A percentile compares a stretch with the other conserved stretches of the same genome.
Conservation (phyloP, 192 early-diverging fungal genomes). For the Backusella sp. region DNA sequence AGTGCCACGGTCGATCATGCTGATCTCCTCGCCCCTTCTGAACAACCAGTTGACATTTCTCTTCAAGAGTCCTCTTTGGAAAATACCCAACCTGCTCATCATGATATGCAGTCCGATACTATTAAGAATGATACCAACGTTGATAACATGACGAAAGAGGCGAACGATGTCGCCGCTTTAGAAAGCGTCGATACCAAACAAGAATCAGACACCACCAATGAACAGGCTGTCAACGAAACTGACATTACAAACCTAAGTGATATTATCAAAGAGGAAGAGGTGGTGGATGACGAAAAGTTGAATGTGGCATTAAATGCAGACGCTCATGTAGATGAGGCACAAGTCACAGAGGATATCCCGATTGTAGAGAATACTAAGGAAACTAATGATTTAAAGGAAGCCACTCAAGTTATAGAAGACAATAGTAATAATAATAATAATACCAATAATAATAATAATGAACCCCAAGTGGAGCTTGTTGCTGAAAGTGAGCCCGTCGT, state of each 20-base stretch:
- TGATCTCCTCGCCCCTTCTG: background rate
- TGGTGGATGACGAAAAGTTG: background rate
- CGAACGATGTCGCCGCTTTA: background rate
- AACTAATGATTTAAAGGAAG: background rate
- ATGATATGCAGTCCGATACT: background rate
- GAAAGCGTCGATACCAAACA: background rate
- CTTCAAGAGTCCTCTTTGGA: background rate
- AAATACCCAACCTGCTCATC: too few species aligned
- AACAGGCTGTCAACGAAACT: background rate
- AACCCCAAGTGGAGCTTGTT: background rate
- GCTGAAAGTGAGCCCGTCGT: background rate
- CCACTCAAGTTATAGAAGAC: background rate
- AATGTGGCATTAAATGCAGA: background rate
- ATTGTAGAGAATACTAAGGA: background rate
- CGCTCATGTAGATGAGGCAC: background rate
- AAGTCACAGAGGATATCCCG: background rate
- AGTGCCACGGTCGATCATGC: background rate
- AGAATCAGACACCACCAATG: background rate
- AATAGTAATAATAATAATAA: background rate
- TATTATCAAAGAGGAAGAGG: background rate
- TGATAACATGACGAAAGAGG: background rate
- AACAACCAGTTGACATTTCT: background rate
- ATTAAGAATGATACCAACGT: background rate
- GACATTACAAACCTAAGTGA: background rate
- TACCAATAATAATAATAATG: background rate